A percentile compares a stretch with the other conserved stretches of the same genome.
These are phyloP conservation scores for Candida cerambycidarum DNA, from an alignment of 805 yeast genomes.

Conservation along the genomic window DNA sequence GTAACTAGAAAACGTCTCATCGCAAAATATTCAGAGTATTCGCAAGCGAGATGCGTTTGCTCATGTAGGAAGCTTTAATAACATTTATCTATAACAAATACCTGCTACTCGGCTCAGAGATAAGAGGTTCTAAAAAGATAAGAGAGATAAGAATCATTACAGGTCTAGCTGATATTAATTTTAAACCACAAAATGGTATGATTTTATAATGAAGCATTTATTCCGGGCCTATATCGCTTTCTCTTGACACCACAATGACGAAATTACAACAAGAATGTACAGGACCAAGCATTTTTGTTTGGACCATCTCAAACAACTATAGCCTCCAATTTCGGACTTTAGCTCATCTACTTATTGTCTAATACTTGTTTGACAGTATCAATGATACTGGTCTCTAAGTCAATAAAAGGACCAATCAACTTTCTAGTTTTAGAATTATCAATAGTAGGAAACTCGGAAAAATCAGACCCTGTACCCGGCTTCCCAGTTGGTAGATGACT, in stretches of 20 bases:
- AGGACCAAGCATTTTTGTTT: too few relatives aligned
- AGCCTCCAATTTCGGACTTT: too few relatives aligned
- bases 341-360: slow-evolving; percentile 1
- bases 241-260: too few relatives aligned
- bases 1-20: background rate
- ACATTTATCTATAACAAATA: background rate
- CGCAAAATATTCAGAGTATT: background rate
- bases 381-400: slow-evolving; percentile 35
- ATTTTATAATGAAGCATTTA: too few relatives aligned
- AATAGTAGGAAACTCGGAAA: slow-evolving; percentile 4
- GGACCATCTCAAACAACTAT: too few relatives aligned
- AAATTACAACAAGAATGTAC: too few relatives aligned
- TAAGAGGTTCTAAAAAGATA: background rate
- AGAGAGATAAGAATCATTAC: background rate
- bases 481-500: slow-evolving; percentile 24
- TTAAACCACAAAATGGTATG: too few relatives aligned
- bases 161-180: too few relatives aligned
- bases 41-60: background rate
- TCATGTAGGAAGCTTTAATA: background rate
- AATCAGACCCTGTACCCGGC: slow-evolving; percentile 19
- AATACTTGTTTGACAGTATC: slow-evolving; percentile 36
- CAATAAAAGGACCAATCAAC: slow-evolving; percentile 20
- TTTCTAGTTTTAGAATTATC: slow-evolving; percentile 5
- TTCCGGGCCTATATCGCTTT: too few relatives aligned
- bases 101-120: too few relatives aligned